Evolutionary conservation across 2,329 filamentous ascomycete genomes (phyloP).

Genomic region (Arthrinium puccinioides): DNA sequence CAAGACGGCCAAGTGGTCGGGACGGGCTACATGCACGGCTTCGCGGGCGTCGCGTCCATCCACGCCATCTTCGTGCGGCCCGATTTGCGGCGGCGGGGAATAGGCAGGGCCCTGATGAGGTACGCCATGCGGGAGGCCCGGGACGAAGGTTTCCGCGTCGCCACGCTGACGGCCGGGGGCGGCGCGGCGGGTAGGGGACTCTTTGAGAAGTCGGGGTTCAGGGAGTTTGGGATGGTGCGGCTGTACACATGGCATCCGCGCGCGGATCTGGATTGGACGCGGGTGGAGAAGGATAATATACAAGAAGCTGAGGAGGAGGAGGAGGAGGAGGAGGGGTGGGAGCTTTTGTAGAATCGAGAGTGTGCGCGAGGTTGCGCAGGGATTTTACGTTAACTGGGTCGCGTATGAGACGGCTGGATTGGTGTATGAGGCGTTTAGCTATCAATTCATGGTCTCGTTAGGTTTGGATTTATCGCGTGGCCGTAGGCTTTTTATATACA

Average conservation of each 20-base stretch:
- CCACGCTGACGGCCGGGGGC: slow-evolving; percentile 4
- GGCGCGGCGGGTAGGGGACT: not conserved
- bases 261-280: not conserved
- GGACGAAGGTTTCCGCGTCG: slow-evolving; percentile 6
- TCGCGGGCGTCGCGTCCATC: slow-evolving; percentile 7
- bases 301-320: slow-evolving; percentile 3
- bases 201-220: slow-evolving; percentile 5
- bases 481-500: too few species aligned
- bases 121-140: slow-evolving; percentile 5
- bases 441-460: too few species aligned
- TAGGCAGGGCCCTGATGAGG: slow-evolving; percentile 2
- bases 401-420: too few species aligned
- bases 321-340: slow-evolving; percentile 5
- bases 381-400: too few species aligned
- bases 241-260: slow-evolving; percentile 4
- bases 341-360: not conserved
- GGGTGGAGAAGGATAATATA: not conserved
- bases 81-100: slow-evolving; percentile 1
- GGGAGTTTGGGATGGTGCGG: slow-evolving; percentile 7
- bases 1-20: not conserved
- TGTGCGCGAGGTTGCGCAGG: not conserved
- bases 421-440: too few species aligned
- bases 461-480: too few species aligned
- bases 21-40: slow-evolving; percentile 9
- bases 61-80: slow-evolving; percentile 9